These are phyloP conservation scores for Orbilia ellipsospora DNA, from an alignment of 2,329 filamentous ascomycete genomes.

Conservation along the genomic window DNA sequence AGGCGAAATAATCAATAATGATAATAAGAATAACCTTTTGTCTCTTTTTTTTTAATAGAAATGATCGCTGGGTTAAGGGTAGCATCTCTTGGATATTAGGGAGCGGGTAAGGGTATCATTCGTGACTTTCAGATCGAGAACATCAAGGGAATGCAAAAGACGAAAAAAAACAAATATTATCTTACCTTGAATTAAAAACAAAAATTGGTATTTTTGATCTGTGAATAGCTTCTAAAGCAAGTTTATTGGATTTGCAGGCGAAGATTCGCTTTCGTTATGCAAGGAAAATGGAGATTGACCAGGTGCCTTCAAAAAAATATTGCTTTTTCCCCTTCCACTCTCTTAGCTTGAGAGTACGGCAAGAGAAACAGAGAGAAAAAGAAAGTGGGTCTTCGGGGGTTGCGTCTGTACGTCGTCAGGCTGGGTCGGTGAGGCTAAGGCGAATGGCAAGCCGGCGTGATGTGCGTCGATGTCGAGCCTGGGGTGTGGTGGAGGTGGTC, in stretches of 20 bases:
- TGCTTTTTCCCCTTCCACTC: conserved; percentile 46
- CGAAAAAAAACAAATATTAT: conserved; percentile 40
- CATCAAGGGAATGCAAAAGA: background rate
- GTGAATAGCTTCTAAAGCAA: conserved; percentile 48
- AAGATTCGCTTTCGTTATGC: conserved; percentile 52
- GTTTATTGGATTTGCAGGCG: conserved; percentile 55
- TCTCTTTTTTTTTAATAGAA: conserved; percentile 11
- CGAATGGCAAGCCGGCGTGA: conserved; percentile 54
- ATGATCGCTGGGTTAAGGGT: conserved; percentile 36
- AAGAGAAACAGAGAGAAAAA: conserved; percentile 14
- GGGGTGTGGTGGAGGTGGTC: conserved; percentile 29
- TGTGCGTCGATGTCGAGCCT: conserved; percentile 55
- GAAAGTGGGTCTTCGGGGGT: conserved; percentile 51
- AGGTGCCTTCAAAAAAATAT: conserved; percentile 45
- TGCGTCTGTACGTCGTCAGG: conserved; percentile 55
- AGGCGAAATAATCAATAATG: conserved; percentile 32
- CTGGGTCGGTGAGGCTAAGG: conserved; percentile 53
- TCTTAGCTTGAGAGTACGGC: conserved; percentile 13
- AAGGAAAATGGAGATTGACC: conserved; percentile 55
- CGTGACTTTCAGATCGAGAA: conserved; percentile 44
- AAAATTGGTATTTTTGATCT: conserved; percentile 14
- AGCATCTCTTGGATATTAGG: background rate
- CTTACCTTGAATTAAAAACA: conserved; percentile 44
- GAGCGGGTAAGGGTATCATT: conserved; percentile 33
- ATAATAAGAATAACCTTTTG: conserved; percentile 26